Base-by-base conservation (phyloP, 352 stramenopile species). In the Phytophthora capsici region DNA sequence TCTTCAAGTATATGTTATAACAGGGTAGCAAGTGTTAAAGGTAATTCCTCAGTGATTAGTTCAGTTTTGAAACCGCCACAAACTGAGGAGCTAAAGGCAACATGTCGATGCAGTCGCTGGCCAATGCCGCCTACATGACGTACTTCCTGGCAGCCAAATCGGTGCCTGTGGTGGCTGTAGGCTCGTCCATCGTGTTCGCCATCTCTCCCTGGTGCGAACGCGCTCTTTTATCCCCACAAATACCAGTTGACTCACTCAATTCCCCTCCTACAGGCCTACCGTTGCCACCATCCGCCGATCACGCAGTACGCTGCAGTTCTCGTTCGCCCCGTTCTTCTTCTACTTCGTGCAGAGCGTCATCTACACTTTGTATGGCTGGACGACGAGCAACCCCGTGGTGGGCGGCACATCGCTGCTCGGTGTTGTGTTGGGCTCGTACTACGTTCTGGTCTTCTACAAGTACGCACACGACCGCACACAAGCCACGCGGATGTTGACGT, bases 261-360 rank as follows among this genome's bases (percentile, higher is more conserved):
- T 12, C 7, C 40, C 9, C 2, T 14, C n/a, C 17, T 13, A 19
- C 45, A 93, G 84, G 76, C 77, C 81, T 10, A 93, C 84, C 6
- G 66, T 91, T 38, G 55, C 72, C 26, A 78, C 74, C 41, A 94
- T 94, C 64, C 71, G 80, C 38, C 77, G 78, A 49, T 54, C 83
- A 14, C 80, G 83, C 38, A 91, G 77, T 57, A 94, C 86, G 40
- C 61, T 92, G 37, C 82, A 91, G 71, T 92, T 89, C 66, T 71
- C 84, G 44, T 93, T 93, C 59, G 82, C 80, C 30, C 86, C 84
- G 6, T 93, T 93, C 63, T 94, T 91, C 65, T 93, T 93, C 69
- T 94, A 89, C 72, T 88, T 93, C 30, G 71, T 94, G 54, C 78
- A 90, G 68, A 91, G 75, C n/a, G 51, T 90, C n/a, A 91, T 92